Conservation (phyloP, 2,329 filamentous ascomycete species). For the Endocalyx cinctus region DNA sequence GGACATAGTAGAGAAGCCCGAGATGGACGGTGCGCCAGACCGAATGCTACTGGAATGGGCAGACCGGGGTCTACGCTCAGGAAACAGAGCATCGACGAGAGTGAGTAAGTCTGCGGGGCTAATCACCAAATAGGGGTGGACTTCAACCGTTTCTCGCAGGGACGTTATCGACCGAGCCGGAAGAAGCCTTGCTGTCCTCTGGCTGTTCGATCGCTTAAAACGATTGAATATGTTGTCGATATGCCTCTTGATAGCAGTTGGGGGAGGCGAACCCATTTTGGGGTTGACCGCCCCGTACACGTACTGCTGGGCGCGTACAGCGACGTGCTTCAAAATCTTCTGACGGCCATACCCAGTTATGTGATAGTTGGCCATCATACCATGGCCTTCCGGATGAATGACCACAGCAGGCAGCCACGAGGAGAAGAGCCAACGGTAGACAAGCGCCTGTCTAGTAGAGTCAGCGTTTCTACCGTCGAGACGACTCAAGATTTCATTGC, state of each 20-base stretch:
- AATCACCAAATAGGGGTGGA: constrained; percentile 75
- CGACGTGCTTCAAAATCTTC: constrained; percentile 74
- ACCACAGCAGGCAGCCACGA: constrained; percentile 80
- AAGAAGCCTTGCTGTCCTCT: constrained; percentile 55
- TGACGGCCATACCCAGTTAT: constrained; percentile 88
- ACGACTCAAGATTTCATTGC: constrained; percentile 76
- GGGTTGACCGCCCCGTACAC: constrained; percentile 61
- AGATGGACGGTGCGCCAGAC: constrained; percentile 64
- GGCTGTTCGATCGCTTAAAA: constrained; percentile 51
- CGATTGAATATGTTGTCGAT: constrained; percentile 67
- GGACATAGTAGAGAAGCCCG: constrained; percentile 63
- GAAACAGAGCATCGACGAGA: constrained; percentile 78
- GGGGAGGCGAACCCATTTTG: constrained; percentile 56
- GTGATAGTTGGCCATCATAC: constrained; percentile 82
- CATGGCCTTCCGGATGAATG: constrained; percentile 79
- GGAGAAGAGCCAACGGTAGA: constrained; percentile 89
- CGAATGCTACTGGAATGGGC: constrained; percentile 56
- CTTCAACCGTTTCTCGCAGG: constrained; percentile 69
- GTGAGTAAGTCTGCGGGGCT: constrained; percentile 76
- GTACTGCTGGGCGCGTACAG: constrained; percentile 71
- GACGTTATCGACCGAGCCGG: constrained; percentile 70
- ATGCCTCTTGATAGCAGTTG: constrained; percentile 61
- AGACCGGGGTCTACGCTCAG: constrained; percentile 64
- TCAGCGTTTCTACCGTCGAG: constrained; percentile 68
- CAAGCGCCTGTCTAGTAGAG: constrained; percentile 74